Conservation (phyloP, 1,139 yeast species). For the Saccharomyces pastorianus region DNA sequence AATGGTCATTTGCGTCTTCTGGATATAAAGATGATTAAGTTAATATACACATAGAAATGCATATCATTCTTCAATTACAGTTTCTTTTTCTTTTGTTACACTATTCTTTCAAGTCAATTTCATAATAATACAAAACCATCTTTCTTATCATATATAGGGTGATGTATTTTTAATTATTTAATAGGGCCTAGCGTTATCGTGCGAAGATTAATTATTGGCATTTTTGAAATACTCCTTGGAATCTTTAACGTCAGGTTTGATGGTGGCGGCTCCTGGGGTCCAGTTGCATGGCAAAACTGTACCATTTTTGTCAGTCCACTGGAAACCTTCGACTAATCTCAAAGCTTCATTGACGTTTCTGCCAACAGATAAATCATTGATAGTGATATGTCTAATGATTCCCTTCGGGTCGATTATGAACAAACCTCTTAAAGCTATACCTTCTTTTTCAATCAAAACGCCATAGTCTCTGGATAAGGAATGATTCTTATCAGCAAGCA, state of each 20-base stretch:
- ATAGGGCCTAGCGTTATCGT: neutral
- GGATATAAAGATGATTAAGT: slow-evolving; percentile 45
- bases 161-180: neutral
- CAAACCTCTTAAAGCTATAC: slow-evolving; percentile 95
- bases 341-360: slow-evolving; percentile 96
- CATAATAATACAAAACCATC: neutral
- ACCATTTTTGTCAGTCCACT: slow-evolving; percentile 96
- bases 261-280: slow-evolving; percentile 94
- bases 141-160: neutral
- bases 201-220: slow-evolving; percentile 19
- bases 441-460: slow-evolving; percentile 91
- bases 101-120: neutral
- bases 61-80: neutral
- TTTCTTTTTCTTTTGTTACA: neutral
- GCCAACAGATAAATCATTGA: slow-evolving; percentile 98
- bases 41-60: neutral
- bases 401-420: slow-evolving; percentile 97
- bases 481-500: slow-evolving; percentile 95
- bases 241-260: slow-evolving; percentile 74
- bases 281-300: slow-evolving; percentile 99
- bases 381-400: slow-evolving; percentile 85
- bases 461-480: slow-evolving; percentile 90
- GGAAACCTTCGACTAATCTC: slow-evolving; percentile 97
- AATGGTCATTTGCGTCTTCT: slow-evolving; percentile 53
- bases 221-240: slow-evolving; percentile 44